Conservation (phyloP, 2,329 filamentous ascomycete genomes). For the Apiospora kogelbergensis region DNA sequence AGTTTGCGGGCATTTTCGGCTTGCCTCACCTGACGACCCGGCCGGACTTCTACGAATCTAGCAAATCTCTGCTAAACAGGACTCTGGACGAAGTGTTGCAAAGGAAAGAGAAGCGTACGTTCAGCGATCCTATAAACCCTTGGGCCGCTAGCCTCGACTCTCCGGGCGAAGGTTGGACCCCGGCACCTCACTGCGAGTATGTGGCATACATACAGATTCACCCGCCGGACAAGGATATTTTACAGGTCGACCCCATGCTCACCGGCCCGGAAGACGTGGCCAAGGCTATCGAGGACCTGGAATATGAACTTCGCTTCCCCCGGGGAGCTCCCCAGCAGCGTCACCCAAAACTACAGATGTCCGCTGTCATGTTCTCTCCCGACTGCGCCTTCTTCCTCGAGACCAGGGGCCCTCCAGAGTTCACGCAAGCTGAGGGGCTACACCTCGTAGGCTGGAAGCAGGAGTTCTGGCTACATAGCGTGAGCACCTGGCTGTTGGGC, state of each 20-base stretch:
- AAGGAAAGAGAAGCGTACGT: conserved; percentile 58
- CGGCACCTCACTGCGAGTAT: conserved; percentile 81
- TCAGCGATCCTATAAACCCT: conserved; percentile 63
- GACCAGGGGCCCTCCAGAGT: conserved; percentile 61
- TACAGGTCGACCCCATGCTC: conserved; percentile 32
- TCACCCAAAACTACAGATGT: conserved; percentile 61
- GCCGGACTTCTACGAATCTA: conserved; percentile 55
- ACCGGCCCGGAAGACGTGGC: conserved; percentile 34
- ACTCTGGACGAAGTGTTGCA: conserved; percentile 68
- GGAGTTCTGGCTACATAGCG: conserved; percentile 55
- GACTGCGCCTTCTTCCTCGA: conserved; percentile 68
- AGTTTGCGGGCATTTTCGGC: conserved; percentile 88
- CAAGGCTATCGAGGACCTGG: conserved; percentile 52
- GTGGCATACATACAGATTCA: conserved; percentile 82
- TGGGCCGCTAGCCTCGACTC: conserved; percentile 73
- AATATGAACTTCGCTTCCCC: conserved; percentile 62
- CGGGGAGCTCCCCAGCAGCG: conserved; percentile 56
- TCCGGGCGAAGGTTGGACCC: conserved; percentile 56
- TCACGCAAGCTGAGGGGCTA: conserved; percentile 47
- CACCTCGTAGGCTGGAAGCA: conserved; percentile 62
- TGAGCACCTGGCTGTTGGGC: conserved; percentile 59
- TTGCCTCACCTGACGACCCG: conserved; percentile 77
- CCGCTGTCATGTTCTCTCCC: conserved; percentile 64
- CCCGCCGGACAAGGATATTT: conserved; percentile 43
- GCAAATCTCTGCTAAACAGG: conserved; percentile 67